Evolutionary conservation across 139 green algal species (phyloP), one percentile per base, ranked within the genome.

Genomic region (Coelastrella sp.): DNA sequence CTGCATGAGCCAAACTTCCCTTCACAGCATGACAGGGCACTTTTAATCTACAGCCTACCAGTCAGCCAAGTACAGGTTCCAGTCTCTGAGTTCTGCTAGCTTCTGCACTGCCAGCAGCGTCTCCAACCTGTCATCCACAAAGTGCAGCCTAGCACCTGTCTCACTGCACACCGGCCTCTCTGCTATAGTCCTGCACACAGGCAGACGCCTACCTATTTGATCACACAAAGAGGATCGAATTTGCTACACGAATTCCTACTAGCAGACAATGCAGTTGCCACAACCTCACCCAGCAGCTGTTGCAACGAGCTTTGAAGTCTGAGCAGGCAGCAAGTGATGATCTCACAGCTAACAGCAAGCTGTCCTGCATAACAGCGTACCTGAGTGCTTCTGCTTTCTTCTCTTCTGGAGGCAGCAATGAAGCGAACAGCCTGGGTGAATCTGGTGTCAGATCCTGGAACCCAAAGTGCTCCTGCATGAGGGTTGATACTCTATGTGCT

Each of bases 41-140:
- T 57, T 13, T 23, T 23, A 9, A 57, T 9, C 45, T n/a, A 57
- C 11, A 57, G 45, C 45, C 15, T 68, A 93, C 88, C 87, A 92
- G 38, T 88, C 88, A n/a, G 91, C 93, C 7, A 94, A 79, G 83
- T 96, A 95, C 66, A 95, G 69, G 11, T 79, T 84, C 69, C 89
- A 92, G 34, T 40, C 23, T 50, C 75, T 21, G 57, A 94, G 73
- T 5, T 86, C 87, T 4, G 62, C 82, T n/a, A 82, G 77, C 63
- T 79, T n/a, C 41, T 57, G 40, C 32, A 94, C 85, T 9, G 92
- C 90, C 48, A 87, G 40, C 81, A 96, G 57, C 11, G 93, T 96
- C 43, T 96, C 93, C 32, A 92, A 88, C 4, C 93, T 83, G 81
- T 96, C 93, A 85, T 96, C 93, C 13, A 96, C 85, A 85, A 96